Conservation (phyloP, 1,284 basidiomycete species). For the Trichosporon inkin region DNA sequence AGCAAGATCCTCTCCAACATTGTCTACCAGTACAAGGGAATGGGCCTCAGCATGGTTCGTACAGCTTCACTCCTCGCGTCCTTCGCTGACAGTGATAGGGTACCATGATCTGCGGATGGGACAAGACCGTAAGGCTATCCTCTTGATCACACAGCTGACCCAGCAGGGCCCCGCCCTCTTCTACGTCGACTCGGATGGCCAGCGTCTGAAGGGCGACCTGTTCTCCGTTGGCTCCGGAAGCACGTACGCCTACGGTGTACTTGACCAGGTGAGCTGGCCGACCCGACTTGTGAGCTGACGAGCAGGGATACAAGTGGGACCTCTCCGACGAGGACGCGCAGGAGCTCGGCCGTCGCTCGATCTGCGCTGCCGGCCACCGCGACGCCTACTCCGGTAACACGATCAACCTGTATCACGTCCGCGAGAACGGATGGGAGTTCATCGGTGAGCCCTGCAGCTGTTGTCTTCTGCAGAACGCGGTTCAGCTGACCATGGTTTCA, state of each 20-base stretch:
- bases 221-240: constrained; percentile 98
- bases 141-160: constrained; percentile 1
- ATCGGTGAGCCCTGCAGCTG: constrained; percentile 60
- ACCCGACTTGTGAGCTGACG: neutral
- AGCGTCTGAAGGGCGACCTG: constrained; percentile 88
- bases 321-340: constrained; percentile 89
- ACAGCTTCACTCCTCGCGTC: neutral
- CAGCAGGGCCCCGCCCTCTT: constrained; percentile 85
- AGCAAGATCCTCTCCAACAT: constrained; percentile 97
- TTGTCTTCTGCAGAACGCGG: neutral
- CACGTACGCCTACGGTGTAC: constrained; percentile 96
- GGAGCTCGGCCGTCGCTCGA: constrained; percentile 88
- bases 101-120: constrained; percentile 99
- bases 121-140: constrained; percentile 76
- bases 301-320: constrained; percentile 81
- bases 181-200: constrained; percentile 97
- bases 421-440: constrained; percentile 89
- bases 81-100: constrained; percentile 58
- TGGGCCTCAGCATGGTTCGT: constrained; percentile 94
- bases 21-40: constrained; percentile 97
- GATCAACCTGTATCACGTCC: constrained; percentile 92
- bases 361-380: constrained; percentile 94
- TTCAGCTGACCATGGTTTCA: constrained; percentile 13
- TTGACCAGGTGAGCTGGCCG: constrained; percentile 67
- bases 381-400: constrained; percentile 98